Percentiles rank a stretch among this genome's conserved stretches.
These are phyloP conservation scores for Suillus placidus DNA, from an alignment of 768 basidiomycete species.

Conservation along the genomic window DNA sequence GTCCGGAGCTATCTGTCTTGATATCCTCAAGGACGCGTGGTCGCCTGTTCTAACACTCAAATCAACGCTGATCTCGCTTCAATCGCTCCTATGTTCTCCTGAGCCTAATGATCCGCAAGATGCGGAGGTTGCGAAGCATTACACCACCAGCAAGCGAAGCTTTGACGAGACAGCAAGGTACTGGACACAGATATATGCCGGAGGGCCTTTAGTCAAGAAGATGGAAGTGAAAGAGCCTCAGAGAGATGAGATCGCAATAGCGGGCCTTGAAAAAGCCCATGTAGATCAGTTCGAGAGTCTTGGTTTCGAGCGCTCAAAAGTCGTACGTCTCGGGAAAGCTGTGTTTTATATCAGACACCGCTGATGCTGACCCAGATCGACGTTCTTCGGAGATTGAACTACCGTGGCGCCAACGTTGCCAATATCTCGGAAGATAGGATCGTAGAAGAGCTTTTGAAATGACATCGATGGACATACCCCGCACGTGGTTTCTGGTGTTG, in stretches of 20 bases:
- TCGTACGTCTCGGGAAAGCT: constrained; percentile 57
- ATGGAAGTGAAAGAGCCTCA: constrained; percentile 30
- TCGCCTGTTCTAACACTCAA: constrained; percentile 94
- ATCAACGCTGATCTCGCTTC: constrained; percentile 92
- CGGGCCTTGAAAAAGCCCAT: constrained; percentile 81
- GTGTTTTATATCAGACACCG: constrained; percentile 1
- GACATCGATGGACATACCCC: constrained; percentile 30
- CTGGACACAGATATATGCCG: constrained; percentile 94
- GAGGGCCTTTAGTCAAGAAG: constrained; percentile 58
- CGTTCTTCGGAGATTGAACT: constrained; percentile 84
- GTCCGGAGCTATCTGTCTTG: constrained; percentile 93
- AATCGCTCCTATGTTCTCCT: constrained; percentile 89
- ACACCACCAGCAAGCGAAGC: constrained; percentile 80
- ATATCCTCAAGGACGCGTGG: constrained; percentile 89
- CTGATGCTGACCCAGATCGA: constrained; percentile 61
- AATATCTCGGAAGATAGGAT: constrained; percentile 83
- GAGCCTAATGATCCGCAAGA: constrained; percentile 98
- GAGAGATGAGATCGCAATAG: constrained; percentile 59
- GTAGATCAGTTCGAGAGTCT: constrained; percentile 83
- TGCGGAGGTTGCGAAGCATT: constrained; percentile 97
- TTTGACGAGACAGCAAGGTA: constrained; percentile 93
- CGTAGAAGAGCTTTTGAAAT: constrained; percentile 84
- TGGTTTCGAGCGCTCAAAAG: constrained; percentile 82
- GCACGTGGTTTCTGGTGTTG: constrained; percentile 23
- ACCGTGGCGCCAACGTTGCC: constrained; percentile 78